Evolutionary conservation across 2,329 filamentous ascomycete species (phyloP), one percentile per base, ranked within the genome.

Genomic region (Aspergillus versicolor): DNA sequence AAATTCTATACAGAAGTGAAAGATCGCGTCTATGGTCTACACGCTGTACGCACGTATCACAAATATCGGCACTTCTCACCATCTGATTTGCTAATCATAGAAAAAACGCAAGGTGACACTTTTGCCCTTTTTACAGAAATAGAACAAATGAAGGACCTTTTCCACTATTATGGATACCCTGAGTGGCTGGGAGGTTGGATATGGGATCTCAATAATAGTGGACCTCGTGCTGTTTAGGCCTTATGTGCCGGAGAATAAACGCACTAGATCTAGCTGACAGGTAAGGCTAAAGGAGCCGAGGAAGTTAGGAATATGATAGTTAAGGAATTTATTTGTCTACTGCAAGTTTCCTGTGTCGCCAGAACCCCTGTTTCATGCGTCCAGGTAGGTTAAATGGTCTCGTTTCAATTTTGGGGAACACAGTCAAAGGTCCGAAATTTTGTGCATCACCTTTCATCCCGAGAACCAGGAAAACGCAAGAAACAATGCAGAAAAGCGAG

Each of bases 181-280:
- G 32, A 53, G 54, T 60, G 57, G 57, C 50, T 57, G 42, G 57
- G 22, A n/a, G 44, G 27, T 44, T 51, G 49, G 44, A 44, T 32
- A 56, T 56, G 47, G 47, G 49, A 49, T 53, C 47, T 52, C 45
- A 41, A 24, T 41, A 41, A 24, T 41, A 38, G 60, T 61, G 60
- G 60, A 59, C 46, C 58, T 56, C 47, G 52, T 17, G 38, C 54
- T 53, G 54, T 48, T 53, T 56, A 48, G 57, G 50, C 53, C 61
- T 53, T 54, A 59, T 50, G 49, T 52, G 30, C 43, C 61, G 60
- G 60, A 62, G 60, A 58, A 60, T 54, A 57, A 55, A 43, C 44
- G 54, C 42, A 42, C 56, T 56, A 46, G 54, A 60, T 60, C 56
- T 19, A 27, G 19, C 24, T 61, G 60, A 60, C 59, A 62, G 45